Base-by-base conservation (phyloP, 1,284 basidiomycete species). In the Malassezia psittaci region DNA sequence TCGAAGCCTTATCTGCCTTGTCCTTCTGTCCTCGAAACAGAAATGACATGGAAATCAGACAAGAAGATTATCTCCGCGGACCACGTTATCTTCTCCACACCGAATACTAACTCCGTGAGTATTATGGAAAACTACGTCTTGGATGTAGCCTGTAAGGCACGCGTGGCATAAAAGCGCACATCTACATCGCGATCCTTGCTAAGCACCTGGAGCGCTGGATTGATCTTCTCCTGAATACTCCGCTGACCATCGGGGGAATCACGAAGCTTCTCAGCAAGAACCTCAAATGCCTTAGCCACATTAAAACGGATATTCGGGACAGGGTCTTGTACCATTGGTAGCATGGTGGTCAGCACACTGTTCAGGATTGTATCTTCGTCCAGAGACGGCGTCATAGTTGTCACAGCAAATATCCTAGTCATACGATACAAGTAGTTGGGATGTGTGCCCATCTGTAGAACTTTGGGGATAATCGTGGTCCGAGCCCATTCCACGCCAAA, bases 291-390 rank as follows among this genome's bases (percentile, higher is more conserved):
- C 77, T 96, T 96, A 43, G 91, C 88, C 34, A 96, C 90, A 76
- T 98, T 98, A 82, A 98, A 99, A 41, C 94, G 87, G 76, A 98
- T 98, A 78, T 99, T 99, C 54, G 94, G 94, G 71, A 99, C 98
- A 9, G 89, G 85, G 76, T 98, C 94, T 51, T 81, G 80, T 18
- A 88, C 86, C 52, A 98, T 83, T 60, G 85, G 81, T 53, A 94
- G 78, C 54, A 98, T 82, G 29, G 88, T 86, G 45, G 86, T 85
- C 62, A 96, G 83, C 62, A 98, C 87, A 49, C 88, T 87, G 53
- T 85, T 82, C 21, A 83, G 83, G 65, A 98, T 84, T 64, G 90
- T 89, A 46, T 89, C 83, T 57, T 88, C 78, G 67, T 83, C 86
- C 69, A 99, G 79, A n/a, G 88, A 88, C 1, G 94, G 88, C 6